phyloP scores from a whole-genome alignment of 352 stramenopile genomes.

The Globisporangium uncinulatum region DNA sequence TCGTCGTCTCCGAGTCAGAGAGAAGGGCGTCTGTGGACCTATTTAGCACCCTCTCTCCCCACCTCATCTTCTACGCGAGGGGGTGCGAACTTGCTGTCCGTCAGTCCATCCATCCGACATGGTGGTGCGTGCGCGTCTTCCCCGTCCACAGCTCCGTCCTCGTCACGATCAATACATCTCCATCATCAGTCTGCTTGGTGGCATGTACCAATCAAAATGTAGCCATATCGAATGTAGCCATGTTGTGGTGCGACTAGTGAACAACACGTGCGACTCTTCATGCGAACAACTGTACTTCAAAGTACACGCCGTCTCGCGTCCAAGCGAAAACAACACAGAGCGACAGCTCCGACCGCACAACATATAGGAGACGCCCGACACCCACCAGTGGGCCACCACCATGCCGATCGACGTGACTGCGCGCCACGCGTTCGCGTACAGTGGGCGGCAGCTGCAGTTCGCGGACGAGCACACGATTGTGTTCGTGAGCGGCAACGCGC shows the following conservation, averaged over 20 bases:
- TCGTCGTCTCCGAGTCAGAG: not conserved
- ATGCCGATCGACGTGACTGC: conserved; percentile 55
- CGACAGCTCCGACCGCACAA: too few relatives aligned
- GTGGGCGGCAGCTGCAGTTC: conserved; percentile 44
- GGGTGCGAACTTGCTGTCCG: not conserved
- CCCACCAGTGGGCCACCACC: not conserved
- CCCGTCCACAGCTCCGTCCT: not conserved
- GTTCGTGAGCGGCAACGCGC: conserved; percentile 47
- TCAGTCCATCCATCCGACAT: not conserved
- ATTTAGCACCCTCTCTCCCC: conserved; percentile 1
- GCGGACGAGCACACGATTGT: conserved; percentile 66
- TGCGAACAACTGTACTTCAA: too few relatives aligned
- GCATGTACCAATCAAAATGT: too few relatives aligned
- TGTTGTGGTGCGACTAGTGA: too few relatives aligned
- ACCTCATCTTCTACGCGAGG: not conserved
- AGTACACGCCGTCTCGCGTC: too few relatives aligned
- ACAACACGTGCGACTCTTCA: too few relatives aligned
- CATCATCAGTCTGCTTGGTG: not conserved
- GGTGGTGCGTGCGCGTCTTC: not conserved
- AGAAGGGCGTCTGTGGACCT: not conserved
- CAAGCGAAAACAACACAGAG: too few relatives aligned
- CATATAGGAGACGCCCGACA: not conserved
- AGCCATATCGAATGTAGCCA: too few relatives aligned
- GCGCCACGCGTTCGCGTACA: conserved; percentile 66
- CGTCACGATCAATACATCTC: not conserved